Conservation (phyloP, 805 yeast genomes). For the Starmerella stellata region DNA sequence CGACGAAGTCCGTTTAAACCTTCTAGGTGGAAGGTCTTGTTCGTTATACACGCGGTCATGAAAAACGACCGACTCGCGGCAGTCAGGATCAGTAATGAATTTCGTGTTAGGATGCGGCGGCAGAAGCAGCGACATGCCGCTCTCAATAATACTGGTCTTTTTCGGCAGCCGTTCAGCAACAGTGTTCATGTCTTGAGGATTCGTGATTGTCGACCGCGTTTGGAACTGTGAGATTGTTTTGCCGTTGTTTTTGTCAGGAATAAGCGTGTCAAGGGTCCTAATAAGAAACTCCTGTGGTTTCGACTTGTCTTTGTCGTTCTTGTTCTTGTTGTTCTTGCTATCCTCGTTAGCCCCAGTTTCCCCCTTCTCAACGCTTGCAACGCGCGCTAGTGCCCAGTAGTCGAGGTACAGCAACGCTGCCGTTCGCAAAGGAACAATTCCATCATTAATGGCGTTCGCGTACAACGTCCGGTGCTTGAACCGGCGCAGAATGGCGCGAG, state of each 20-base stretch:
- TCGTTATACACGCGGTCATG: conserved; percentile 67
- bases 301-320: not conserved
- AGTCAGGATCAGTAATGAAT: conserved; percentile 48
- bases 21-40: conserved; percentile 43
- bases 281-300: not conserved
- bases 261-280: not conserved
- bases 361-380: conserved; percentile 24
- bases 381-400: conserved; percentile 53
- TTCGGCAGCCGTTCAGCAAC: conserved; percentile 16
- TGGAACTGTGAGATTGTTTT: not conserved
- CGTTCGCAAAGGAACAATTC: conserved; percentile 86
- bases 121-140: conserved; percentile 57
- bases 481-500: conserved; percentile 40
- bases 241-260: not conserved
- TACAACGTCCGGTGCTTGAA: conserved; percentile 64
- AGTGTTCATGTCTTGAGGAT: not conserved
- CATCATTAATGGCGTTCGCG: conserved; percentile 83
- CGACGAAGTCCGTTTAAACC: conserved; percentile 17
- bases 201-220: not conserved
- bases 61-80: conserved; percentile 48
- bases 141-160: conserved; percentile 55
- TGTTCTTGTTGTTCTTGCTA: not conserved
- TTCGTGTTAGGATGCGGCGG: conserved; percentile 64
- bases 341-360: not conserved
- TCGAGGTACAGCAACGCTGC: conserved; percentile 72